Evolutionary conservation across 2,329 filamentous ascomycete genomes (phyloP), one percentile per base, ranked within the genome.

Genomic region (Cladosporium sp.): DNA sequence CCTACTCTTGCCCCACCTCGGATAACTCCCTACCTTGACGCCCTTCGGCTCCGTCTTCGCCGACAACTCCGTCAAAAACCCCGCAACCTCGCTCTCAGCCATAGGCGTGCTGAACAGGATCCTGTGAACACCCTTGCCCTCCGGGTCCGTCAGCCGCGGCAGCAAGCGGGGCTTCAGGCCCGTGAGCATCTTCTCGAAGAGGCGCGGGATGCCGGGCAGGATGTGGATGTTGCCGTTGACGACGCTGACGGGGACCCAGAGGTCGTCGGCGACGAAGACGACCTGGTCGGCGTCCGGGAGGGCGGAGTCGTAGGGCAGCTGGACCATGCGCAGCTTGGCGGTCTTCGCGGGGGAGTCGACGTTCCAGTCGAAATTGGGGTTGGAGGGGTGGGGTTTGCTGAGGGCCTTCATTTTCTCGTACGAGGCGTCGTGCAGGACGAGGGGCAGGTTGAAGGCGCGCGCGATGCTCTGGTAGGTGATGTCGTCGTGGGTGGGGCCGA

Each of bases 401-500:
- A 95, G 77, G 77, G 72, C 87, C 16, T 18, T 91, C 93, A 97
- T 97, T 65, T 85, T 84, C 58, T 82, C 79, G 61, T 86, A 87
- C 0, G 91, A 85, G 54, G 82, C 81, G 41, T 88, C 74, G 74
- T 97, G 89, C 28, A 95, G 78, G 60, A 84, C 80, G 14, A 97
- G 75, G 11, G 84, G 81, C 7, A 96, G 77, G 41, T 76, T 73
- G 68, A 96, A 97, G 7, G 91, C 93, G 68, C 89, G 90, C 58
- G 89, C 91, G 68, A 98, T 95, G 37, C 89, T 92, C 66, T 87
- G 79, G 73, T 98, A 98, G 22, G 93, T 97, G 61, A 97, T 97
- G 68, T 98, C 93, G 70, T 98, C 93, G 75, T 97, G 92, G 52
- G 92, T 97, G 59, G 93, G 93, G 9, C 92, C 92, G 65, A 98